Conservation (phyloP, 345 rosid species). For the Cardamine resedifolia region DNA sequence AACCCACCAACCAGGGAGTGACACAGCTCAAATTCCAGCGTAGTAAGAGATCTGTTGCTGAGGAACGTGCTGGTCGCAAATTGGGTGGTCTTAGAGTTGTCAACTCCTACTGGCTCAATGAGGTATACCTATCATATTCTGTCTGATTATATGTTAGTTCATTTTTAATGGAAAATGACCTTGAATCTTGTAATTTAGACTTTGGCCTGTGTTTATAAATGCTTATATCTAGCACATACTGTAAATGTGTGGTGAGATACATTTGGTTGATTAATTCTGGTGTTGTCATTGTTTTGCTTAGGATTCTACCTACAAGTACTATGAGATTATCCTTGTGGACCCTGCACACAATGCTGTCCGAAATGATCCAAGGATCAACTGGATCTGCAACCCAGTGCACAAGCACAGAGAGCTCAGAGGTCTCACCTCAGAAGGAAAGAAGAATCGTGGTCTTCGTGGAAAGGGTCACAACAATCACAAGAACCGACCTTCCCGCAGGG, state of each 20-base stretch:
- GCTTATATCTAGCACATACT: neutral
- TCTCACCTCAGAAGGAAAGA: conserved; percentile 83
- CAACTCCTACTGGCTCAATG: conserved; percentile 86
- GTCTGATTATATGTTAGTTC: neutral
- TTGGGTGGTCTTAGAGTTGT: conserved; percentile 75
- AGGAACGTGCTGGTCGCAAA: conserved; percentile 81
- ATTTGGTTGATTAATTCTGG: neutral
- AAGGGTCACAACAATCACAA: conserved; percentile 78
- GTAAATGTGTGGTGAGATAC: neutral
- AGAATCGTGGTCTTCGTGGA: conserved; percentile 81
- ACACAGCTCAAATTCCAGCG: conserved; percentile 84
- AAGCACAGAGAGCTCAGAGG: conserved; percentile 86
- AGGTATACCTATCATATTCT: conserved; percentile 39
- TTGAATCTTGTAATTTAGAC: neutral
- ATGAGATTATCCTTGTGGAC: conserved; percentile 72
- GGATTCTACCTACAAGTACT: conserved; percentile 88
- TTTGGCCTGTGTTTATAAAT: neutral
- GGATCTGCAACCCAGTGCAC: conserved; percentile 85
- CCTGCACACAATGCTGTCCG: conserved; percentile 66
- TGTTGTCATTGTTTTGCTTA: neutral
- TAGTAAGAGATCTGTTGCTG: conserved; percentile 82
- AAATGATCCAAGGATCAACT: conserved; percentile 82
- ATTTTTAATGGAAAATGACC: neutral
- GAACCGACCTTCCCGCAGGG: conserved; percentile 71
- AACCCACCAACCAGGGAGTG: conserved; percentile 87